Base-by-base conservation (phyloP, 768 basidiomycete genomes). In the Sporobolomyces pararoseus region DNA sequence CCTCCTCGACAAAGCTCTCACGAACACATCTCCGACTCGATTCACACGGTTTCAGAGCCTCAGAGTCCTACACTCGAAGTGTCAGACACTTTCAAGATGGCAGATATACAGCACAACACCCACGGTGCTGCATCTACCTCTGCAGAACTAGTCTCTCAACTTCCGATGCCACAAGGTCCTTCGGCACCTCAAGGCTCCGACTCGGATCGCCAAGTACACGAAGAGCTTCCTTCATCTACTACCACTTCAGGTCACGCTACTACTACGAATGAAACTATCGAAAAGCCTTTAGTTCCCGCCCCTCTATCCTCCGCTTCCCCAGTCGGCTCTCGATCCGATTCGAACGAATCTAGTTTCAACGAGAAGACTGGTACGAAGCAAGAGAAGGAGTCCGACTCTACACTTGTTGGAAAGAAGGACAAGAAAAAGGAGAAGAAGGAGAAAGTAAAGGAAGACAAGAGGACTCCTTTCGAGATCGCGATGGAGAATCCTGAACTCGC, bases 401-500 rank as follows among this genome's bases (percentile, higher is more conserved):
- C 10, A 42, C 9, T 9, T 9, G 39, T 42, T 32, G 47, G 19
- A n/a, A 47, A 63, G 60, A 34, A 37, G 17, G 52, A 44, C 21
- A 60, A 62, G 47, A 35, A 57, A 25, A 51, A 68, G 35, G 21
- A 37, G 53, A 32, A 50, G 52, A 55, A 54, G 59, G n/a, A 46
- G 10, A 47, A 58, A 61, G 35, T 25, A 19, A 37, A 50, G 32
- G 27, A 57, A 19, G 53, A 62, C 55, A 71, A 67, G 55, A 31
- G 63, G 17, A 51, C 37, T 2, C 66, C 70, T 17, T 25, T 71
- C 42, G 70, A 66, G 49, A 58, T 63, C 9, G 66, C 70, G 31
- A 53, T 71, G 37, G 55, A 63, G 34, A 57, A 71, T n/a, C 65
- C 70, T 0, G 65, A 71, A 37, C 42, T 66, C 32, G 65, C 62